Percentiles rank a stretch among this genome's conserved stretches.
Evolutionary conservation across 768 basidiomycete species (phyloP).

Genomic region (Tricholoma terreum): DNA sequence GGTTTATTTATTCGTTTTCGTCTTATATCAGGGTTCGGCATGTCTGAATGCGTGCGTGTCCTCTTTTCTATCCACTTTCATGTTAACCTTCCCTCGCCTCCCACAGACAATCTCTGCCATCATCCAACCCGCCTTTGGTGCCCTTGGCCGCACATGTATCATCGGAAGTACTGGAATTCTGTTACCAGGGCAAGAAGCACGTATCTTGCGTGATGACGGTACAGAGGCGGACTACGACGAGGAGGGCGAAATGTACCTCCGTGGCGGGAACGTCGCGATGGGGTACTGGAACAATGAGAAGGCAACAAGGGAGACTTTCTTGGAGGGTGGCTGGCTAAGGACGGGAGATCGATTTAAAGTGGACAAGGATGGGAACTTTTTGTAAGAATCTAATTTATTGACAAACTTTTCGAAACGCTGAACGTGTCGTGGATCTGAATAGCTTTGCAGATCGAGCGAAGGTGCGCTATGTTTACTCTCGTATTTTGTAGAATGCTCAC

Average conservation of each 20-base stretch:
- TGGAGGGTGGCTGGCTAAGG: conserved; percentile 62
- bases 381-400: conserved; percentile 41
- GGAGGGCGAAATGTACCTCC: conserved; percentile 47
- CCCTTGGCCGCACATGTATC: conserved; percentile 40
- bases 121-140: conserved; percentile 40
- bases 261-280: conserved; percentile 50
- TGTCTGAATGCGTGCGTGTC: conserved; percentile 60
- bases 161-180: conserved; percentile 55
- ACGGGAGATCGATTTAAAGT: conserved; percentile 72
- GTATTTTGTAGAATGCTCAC: neutral
- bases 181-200: conserved; percentile 60
- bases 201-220: conserved; percentile 59
- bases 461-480: conserved; percentile 30
- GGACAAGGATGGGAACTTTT: conserved; percentile 60
- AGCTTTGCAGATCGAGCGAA: conserved; percentile 80
- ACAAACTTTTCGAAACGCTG: neutral
- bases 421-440: neutral
- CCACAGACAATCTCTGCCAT: conserved; percentile 55
- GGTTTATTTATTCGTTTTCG: neutral
- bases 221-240: conserved; percentile 47
- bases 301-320: conserved; percentile 64
- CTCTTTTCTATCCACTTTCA: neutral
- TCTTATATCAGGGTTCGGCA: conserved; percentile 56
- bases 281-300: conserved; percentile 75
- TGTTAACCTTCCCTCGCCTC: neutral